Conservation (phyloP, 164 flowering plant genomes). For the Taxillus chinensis region DNA sequence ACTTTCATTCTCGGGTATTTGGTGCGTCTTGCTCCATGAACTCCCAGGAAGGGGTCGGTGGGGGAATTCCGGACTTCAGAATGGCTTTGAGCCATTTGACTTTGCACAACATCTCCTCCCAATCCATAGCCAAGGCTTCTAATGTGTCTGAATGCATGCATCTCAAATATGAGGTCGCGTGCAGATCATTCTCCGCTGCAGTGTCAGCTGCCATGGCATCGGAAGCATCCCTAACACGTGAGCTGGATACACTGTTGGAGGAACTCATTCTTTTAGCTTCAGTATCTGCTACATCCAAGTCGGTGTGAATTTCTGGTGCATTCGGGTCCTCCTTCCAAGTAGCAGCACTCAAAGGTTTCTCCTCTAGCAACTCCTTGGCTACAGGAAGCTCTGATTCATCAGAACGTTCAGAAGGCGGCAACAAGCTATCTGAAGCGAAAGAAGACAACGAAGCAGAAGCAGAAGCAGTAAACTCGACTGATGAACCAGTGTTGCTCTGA, state of each 20-base stretch:
- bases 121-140: slow-evolving; percentile 41
- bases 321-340: slow-evolving; percentile 2
- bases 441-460: slow-evolving; percentile 20
- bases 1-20: slow-evolving; percentile 19
- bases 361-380: slow-evolving; percentile 2
- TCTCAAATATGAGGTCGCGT: slow-evolving; percentile 11
- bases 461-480: slow-evolving; percentile 3
- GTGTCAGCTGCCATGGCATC: slow-evolving; percentile 5
- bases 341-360: background rate
- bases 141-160: slow-evolving; percentile 20
- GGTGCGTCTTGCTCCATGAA: slow-evolving; percentile 26
- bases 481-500: slow-evolving; percentile 4
- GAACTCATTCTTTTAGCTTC: slow-evolving; percentile 13
- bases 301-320: slow-evolving; percentile 1
- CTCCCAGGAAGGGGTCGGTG: slow-evolving; percentile 32
- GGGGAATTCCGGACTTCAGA: slow-evolving; percentile 20
- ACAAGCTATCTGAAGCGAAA: slow-evolving; percentile 10
- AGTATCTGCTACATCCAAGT: slow-evolving; percentile 5
- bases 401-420: slow-evolving; percentile 6
- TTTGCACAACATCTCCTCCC: slow-evolving; percentile 45
- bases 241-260: slow-evolving; percentile 25
- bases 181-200: slow-evolving; percentile 5
- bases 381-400: slow-evolving; percentile 8
- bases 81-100: slow-evolving; percentile 40
- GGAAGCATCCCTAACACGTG: slow-evolving; percentile 11